Evolutionary conservation across 2,329 filamentous ascomycete species (phyloP).

Genomic region (Ceratocystis colombiana): DNA sequence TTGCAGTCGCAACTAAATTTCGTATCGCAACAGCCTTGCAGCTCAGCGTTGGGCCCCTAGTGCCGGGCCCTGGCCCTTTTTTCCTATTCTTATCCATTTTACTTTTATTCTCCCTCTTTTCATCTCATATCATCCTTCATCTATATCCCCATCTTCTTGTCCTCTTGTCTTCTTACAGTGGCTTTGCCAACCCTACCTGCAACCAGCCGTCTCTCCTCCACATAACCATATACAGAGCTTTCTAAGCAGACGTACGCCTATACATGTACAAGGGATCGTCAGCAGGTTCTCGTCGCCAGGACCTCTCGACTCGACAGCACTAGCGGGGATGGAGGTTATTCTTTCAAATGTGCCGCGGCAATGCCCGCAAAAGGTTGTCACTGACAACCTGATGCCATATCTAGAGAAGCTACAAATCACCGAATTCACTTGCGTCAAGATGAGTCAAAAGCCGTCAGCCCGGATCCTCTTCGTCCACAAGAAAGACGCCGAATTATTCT

Average conservation of each 20-base stretch:
- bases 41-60: too few relatives aligned
- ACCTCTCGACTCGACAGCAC: not conserved
- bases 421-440: conserved; percentile 39
- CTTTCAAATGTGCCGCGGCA: conserved; percentile 37
- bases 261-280: too few relatives aligned
- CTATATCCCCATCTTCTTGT: not conserved
- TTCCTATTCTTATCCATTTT: not conserved
- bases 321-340: conserved; percentile 39
- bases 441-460: conserved; percentile 32
- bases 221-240: not conserved
- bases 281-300: not conserved
- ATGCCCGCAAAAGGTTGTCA: conserved; percentile 35
- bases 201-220: too few relatives aligned
- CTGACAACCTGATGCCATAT: conserved; percentile 34
- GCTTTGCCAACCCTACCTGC: not conserved
- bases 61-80: not conserved
- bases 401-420: conserved; percentile 36
- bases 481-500: conserved; percentile 37
- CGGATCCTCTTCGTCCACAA: conserved; percentile 38
- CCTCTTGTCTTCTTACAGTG: not conserved
- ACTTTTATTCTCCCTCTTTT: not conserved
- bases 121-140: not conserved
- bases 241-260: too few relatives aligned
- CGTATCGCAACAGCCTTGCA: not conserved
- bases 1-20: not conserved